phyloP scores from a whole-genome alignment of 768 basidiomycete genomes.

The Multifurca ochricompacta region DNA sequence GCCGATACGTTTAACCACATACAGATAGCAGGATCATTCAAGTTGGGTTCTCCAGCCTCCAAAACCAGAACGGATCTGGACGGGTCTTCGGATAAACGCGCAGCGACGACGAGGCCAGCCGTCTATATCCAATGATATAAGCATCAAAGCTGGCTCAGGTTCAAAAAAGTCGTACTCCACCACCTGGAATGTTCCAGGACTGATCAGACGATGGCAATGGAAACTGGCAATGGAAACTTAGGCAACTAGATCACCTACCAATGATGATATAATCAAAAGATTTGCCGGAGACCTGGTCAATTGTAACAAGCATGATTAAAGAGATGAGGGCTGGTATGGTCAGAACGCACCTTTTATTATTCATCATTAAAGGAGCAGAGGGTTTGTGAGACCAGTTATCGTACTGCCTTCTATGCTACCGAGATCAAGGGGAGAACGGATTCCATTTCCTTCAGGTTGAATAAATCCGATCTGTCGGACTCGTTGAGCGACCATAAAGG shows the following conservation, averaged over 20 bases:
- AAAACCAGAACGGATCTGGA: conserved; percentile 16
- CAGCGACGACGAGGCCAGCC: conserved; percentile 18
- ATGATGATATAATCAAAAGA: conserved; percentile 22
- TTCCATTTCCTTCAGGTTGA: too few species aligned
- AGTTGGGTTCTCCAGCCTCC: conserved; percentile 14
- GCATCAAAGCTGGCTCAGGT: background rate
- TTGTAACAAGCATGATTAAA: conserved; percentile 15
- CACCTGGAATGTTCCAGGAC: background rate
- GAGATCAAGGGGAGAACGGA: too few species aligned
- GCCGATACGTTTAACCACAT: background rate
- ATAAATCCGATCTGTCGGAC: too few species aligned
- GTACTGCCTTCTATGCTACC: too few species aligned
- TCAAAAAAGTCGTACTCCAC: background rate
- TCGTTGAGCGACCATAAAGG: too few species aligned
- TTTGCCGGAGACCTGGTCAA: conserved; percentile 13
- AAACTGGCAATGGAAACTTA: background rate
- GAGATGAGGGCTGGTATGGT: background rate
- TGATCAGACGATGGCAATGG: background rate
- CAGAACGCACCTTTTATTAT: background rate
- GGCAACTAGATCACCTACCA: conserved; percentile 6
- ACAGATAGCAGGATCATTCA: conserved; percentile 15
- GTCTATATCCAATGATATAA: conserved; percentile 6
- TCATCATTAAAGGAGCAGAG: too few species aligned
- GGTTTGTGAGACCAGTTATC: too few species aligned
- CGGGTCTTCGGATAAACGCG: conserved; percentile 18